Evolutionary conservation across 2,329 filamentous ascomycete species (phyloP).

Genomic region (Neonectria magnoliae): DNA sequence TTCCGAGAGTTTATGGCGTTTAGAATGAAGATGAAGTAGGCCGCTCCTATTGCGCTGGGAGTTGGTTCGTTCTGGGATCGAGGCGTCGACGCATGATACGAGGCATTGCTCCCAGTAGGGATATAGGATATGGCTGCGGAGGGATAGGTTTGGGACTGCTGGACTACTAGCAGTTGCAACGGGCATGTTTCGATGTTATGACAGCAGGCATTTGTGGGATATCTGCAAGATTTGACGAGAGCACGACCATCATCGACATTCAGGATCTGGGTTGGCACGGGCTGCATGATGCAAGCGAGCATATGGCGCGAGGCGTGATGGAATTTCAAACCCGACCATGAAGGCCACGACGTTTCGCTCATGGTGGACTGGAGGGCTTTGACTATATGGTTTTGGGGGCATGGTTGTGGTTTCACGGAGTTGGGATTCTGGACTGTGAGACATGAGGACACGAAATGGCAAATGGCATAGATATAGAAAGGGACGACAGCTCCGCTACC

Average conservation of each 20-base stretch:
- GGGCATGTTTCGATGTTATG: constrained; percentile 8
- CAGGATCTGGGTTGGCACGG: constrained; percentile 25
- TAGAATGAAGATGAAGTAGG: constrained; percentile 55
- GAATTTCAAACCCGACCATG: constrained; percentile 22
- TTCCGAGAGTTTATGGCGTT: constrained; percentile 67
- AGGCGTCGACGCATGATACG: not conserved
- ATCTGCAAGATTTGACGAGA: constrained; percentile 27
- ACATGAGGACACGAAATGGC: constrained; percentile 32
- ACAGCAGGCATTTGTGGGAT: constrained; percentile 22
- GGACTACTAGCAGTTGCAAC: constrained; percentile 7
- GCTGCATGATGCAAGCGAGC: constrained; percentile 18
- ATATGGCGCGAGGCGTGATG: constrained; percentile 27
- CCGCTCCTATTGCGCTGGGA: constrained; percentile 18
- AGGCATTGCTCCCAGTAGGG: constrained; percentile 20
- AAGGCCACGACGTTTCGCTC: constrained; percentile 11
- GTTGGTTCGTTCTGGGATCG: constrained; percentile 6
- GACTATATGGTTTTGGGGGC: constrained; percentile 11
- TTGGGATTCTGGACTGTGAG: constrained; percentile 31
- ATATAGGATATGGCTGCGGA: constrained; percentile 4
- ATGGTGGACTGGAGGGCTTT: constrained; percentile 9
- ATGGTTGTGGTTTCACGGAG: constrained; percentile 24
- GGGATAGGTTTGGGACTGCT: constrained; percentile 15
- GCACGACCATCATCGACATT: constrained; percentile 19
- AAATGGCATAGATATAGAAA: constrained; percentile 40
- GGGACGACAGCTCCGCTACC: constrained; percentile 16